Evolutionary conservation across 1,284 basidiomycete species (phyloP).

Genomic region (Bjerkandera adusta): DNA sequence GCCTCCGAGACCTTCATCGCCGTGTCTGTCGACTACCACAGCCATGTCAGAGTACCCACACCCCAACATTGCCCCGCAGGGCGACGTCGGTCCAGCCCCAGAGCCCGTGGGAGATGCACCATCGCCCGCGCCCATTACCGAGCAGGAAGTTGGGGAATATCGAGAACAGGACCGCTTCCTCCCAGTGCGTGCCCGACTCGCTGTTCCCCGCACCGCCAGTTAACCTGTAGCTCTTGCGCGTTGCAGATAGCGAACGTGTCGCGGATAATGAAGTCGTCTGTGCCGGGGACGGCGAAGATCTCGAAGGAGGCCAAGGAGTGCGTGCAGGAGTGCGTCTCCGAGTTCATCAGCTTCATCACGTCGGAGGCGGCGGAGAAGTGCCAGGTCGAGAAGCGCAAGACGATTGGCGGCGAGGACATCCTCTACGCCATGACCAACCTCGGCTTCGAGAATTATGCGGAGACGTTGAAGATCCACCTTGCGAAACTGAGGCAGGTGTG

Average conservation of each 20-base stretch:
- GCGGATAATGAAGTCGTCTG: conserved; percentile 89
- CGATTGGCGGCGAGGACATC: conserved; percentile 90
- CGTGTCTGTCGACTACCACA: background rate
- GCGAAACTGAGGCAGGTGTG: conserved; percentile 85
- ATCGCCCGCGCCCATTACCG: conserved; percentile 70
- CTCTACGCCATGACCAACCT: conserved; percentile 85
- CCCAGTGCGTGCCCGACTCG: conserved; percentile 60
- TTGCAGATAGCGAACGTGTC: conserved; percentile 91
- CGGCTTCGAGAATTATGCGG: conserved; percentile 95
- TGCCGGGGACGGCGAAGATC: conserved; percentile 92
- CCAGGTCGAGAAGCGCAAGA: conserved; percentile 82
- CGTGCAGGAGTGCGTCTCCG: conserved; percentile 94
- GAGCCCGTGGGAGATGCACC: conserved; percentile 40
- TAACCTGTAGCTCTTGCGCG: background rate
- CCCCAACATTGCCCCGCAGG: conserved; percentile 28
- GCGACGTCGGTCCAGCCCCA: conserved; percentile 44
- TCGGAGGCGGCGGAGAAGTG: conserved; percentile 89
- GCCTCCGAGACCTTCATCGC: no score
- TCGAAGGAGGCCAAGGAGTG: conserved; percentile 97
- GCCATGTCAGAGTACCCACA: conserved; percentile 52
- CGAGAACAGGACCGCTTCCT: conserved; percentile 90
- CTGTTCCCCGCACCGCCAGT: background rate
- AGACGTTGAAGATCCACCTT: conserved; percentile 86
- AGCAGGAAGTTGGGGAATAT: conserved; percentile 89
- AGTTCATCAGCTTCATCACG: conserved; percentile 95